Base-by-base conservation (phyloP, 1,284 basidiomycete species). In the Sanguinoderma infundibulare region DNA sequence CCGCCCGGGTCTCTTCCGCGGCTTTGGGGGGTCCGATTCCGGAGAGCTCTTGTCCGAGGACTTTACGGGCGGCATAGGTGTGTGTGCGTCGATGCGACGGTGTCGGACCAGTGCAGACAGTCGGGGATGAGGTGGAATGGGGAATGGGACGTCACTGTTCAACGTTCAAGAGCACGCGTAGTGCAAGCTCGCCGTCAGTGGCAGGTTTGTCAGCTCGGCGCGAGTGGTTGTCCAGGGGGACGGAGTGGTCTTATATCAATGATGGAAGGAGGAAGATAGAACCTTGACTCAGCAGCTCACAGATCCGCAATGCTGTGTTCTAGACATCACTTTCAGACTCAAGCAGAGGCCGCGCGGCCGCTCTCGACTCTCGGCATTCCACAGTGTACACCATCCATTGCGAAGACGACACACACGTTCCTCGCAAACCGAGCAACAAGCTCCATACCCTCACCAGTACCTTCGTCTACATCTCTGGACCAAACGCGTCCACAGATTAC, bases 1-100 rank as follows among this genome's bases (percentile, higher is more conserved):
- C 24, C 83, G 73, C 5, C 82, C 82, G 2, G 82, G 82, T 51
- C 79, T 78, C 60, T 78, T 77, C 49, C 79, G 57, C 55, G 68
- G 72, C 56, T 72, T 73, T 26, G 66, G 66, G 56, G 70, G 68
- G 22, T 68, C 68, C 38, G 55, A 53, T 5, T 61, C 62, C 3
- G 57, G 60, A 36, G 49, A 51, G 15, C 52, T 53, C 59, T 67
- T 67, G 50, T 71, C 68, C 24, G 60, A 26, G 35, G 35, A 10
- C 12, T 59, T 63, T n/a, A 57, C 67, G 15, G 64, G 60, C 14
- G 68, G 59, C 63, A 64, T 64, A 14, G 32, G 6, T 9, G 5
- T 5, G n/a, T 39, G 46, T 30, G 26, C 5, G 15, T 47, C 14
- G 28, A 14, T 28, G 15, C 14, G 46, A 9, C 12, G 28, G 24